phyloP scores from a whole-genome alignment of 352 stramenopile genomes.

The Phytophthora hybrid region DNA sequence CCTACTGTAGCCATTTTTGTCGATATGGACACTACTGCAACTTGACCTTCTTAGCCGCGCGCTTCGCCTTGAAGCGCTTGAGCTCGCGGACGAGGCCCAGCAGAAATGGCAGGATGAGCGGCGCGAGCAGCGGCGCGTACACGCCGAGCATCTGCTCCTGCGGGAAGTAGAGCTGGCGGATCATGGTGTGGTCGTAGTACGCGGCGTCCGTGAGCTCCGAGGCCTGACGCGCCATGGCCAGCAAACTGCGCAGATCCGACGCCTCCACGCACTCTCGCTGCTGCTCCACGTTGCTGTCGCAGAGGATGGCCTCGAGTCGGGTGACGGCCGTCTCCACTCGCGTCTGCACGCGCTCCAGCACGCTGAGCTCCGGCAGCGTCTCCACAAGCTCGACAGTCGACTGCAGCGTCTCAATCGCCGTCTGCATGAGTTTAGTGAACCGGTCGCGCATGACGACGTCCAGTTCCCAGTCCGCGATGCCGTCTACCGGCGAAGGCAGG shows the following conservation, averaged over 20 bases:
- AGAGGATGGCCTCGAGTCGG: slow-evolving; percentile 65
- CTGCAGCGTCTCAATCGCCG: slow-evolving; percentile 71
- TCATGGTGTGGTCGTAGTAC: slow-evolving; percentile 81
- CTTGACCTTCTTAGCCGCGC: slow-evolving; percentile 38
- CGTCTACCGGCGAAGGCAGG: slow-evolving; percentile 55
- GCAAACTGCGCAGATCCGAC: slow-evolving; percentile 35
- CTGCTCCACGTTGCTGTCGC: slow-evolving; percentile 16
- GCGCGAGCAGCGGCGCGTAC: slow-evolving; percentile 68
- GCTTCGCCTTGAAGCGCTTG: slow-evolving; percentile 61
- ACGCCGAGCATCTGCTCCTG: slow-evolving; percentile 76
- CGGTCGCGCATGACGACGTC: slow-evolving; percentile 59
- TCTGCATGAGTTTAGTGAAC: slow-evolving; percentile 63
- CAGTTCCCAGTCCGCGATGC: slow-evolving; percentile 80
- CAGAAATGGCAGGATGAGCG: slow-evolving; percentile 69
- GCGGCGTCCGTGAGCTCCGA: slow-evolving; percentile 58
- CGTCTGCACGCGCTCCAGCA: slow-evolving; percentile 67
- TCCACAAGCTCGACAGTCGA: slow-evolving; percentile 78
- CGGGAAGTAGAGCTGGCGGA: slow-evolving; percentile 76
- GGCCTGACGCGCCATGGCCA: slow-evolving; percentile 56
- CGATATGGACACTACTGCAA: slow-evolving; percentile 11
- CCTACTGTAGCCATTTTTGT: not conserved
- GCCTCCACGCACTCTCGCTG: slow-evolving; percentile 32
- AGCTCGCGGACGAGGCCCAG: slow-evolving; percentile 60
- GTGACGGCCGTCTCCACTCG: slow-evolving; percentile 61
- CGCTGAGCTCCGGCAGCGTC: slow-evolving; percentile 76